Percentiles rank a stretch among this genome's conserved stretches.
phyloP scores from a whole-genome alignment of 768 basidiomycete genomes.

The Boletus bicolor region DNA sequence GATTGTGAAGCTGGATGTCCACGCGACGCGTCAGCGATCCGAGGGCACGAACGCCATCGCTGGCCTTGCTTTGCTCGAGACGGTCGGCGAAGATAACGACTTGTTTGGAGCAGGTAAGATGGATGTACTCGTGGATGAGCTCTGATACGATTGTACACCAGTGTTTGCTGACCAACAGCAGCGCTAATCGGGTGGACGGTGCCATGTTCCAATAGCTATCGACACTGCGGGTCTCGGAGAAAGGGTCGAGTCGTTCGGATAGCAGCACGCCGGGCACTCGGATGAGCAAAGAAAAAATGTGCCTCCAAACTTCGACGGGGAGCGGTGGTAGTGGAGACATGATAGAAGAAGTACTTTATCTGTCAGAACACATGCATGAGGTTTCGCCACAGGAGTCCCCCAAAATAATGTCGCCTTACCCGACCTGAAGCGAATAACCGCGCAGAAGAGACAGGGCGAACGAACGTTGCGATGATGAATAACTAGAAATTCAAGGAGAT shows the following conservation, averaged over 20 bases:
- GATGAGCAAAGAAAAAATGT: constrained; percentile 35
- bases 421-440: background rate
- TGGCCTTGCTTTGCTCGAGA: constrained; percentile 30
- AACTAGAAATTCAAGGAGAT: background rate
- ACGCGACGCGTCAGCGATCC: constrained; percentile 42
- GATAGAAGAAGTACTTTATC: background rate
- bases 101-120: constrained; percentile 36
- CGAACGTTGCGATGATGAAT: background rate
- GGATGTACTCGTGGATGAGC: constrained; percentile 40
- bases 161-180: constrained; percentile 37
- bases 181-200: constrained; percentile 26
- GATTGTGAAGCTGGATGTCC: constrained; percentile 39
- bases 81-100: constrained; percentile 33
- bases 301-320: constrained; percentile 41
- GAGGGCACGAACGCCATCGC: constrained; percentile 25
- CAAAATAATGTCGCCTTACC: background rate
- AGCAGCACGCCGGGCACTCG: constrained; percentile 33
- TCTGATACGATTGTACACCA: constrained; percentile 39
- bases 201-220: constrained; percentile 32
- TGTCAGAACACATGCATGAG: constrained; percentile 6
- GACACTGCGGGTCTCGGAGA: constrained; percentile 31
- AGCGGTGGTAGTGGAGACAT: constrained; percentile 24
- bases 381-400: background rate
- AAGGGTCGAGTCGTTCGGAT: constrained; percentile 40
- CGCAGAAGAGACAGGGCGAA: background rate